Base-by-base conservation (phyloP, 495 filamentous ascomycete species). In the Aspergillus mulundensis region DNA sequence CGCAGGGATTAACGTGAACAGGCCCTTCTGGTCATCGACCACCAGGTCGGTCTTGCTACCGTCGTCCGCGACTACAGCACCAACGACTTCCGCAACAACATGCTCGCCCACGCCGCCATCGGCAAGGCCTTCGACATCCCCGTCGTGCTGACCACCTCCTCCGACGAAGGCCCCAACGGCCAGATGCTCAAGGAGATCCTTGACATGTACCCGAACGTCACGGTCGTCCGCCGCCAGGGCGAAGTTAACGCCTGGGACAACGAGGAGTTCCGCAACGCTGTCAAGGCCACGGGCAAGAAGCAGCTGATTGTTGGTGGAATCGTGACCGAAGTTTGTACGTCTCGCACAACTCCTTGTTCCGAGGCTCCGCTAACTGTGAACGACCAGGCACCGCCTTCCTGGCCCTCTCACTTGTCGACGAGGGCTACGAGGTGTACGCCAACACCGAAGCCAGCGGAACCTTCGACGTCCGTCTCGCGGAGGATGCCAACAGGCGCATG, bases 211-310 rank as follows among this genome's bases (percentile, higher is more conserved):
- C 87, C 88, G 24, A 75, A 80, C 28, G 81, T 86, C 10, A 80
- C 86, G 2, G 69, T 89, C 16, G 81, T 92, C 65, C 76, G 73
- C 56, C 83, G 88, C 34, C 76, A 87, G 51, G 88, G 88, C 32
- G 87, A 91, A 61, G 88, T 91, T 59, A 78, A 91, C 59, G 88
- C 88, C 4, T 91, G 87, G 88, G 88, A 92, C 65, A 90, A 89
- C 61, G 48, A 74, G 3, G 84, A 88, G 0, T 90, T 91, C 77
- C 78, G 81, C 8, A 73, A 72, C 4, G 88, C 88, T 16, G 79
- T 92, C 47, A 65, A 69, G 36, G 84, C 85, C 3, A 80, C 84
- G 1, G 81, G 81, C 8, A 50, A 82, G 67, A 85, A 77, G 39
- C 88, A 92, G 65, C 71, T 91, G 56, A 87, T 92, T 65, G 58